A percentile compares a stretch with the other conserved stretches of the same genome.
Evolutionary conservation across 768 basidiomycete genomes (phyloP).

Genomic region (Xanthoconium purpureum): DNA sequence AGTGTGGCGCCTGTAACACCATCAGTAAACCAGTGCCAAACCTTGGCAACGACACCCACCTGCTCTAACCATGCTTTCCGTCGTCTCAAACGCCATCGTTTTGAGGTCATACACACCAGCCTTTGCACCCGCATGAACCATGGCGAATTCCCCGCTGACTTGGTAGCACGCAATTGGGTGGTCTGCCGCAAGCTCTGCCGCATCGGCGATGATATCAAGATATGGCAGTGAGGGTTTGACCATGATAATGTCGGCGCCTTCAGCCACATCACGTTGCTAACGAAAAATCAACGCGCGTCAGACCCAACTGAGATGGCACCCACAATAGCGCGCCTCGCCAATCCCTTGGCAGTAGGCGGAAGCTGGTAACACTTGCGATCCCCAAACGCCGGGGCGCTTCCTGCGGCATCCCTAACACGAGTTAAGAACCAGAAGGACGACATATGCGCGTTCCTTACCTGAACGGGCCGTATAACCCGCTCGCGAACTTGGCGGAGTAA

Average conservation of each 20-base stretch:
- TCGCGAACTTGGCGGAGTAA: slow-evolving; percentile 98
- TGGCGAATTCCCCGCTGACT: slow-evolving; percentile 96
- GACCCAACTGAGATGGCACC: slow-evolving; percentile 29
- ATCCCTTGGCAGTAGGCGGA: slow-evolving; percentile 81
- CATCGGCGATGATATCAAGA: slow-evolving; percentile 93
- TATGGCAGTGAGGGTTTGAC: slow-evolving; percentile 96
- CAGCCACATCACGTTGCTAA: slow-evolving; percentile 80
- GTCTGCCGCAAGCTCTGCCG: slow-evolving; percentile 73
- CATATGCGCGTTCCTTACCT: slow-evolving; percentile 47
- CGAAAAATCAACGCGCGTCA: not conserved
- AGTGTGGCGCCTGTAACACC: slow-evolving; percentile 73
- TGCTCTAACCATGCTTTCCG: slow-evolving; percentile 88
- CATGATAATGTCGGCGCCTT: slow-evolving; percentile 99
- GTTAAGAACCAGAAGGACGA: not conserved
- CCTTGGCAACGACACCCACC: slow-evolving; percentile 46
- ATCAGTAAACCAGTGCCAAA: not conserved
- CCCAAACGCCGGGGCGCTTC: slow-evolving; percentile 91
- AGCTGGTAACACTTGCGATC: slow-evolving; percentile 98
- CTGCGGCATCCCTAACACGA: slow-evolving; percentile 83
- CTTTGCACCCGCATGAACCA: slow-evolving; percentile 90
- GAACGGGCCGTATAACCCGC: slow-evolving; percentile 94
- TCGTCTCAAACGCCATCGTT: slow-evolving; percentile 92
- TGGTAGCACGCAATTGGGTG: slow-evolving; percentile 96
- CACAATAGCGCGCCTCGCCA: slow-evolving; percentile 91
- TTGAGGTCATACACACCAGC: slow-evolving; percentile 93